A percentile compares a stretch with the other conserved stretches of the same genome.
These are phyloP conservation scores for Globisporangium canariense DNA, from an alignment of 352 stramenopile genomes.

Conservation along the genomic window DNA sequence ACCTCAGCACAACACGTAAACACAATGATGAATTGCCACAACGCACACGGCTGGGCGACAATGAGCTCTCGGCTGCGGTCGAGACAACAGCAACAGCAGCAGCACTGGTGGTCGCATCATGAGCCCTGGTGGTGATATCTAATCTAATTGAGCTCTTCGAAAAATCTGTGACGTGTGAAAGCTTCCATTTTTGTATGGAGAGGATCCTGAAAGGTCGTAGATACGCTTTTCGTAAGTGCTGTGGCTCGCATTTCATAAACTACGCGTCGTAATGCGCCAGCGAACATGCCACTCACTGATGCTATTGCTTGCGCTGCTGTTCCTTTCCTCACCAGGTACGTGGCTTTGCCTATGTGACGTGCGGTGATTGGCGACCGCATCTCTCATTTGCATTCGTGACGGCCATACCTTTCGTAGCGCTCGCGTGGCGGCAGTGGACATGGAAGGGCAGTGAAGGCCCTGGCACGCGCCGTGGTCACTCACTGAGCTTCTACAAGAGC, in stretches of 20 bases:
- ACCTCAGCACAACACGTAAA: not conserved
- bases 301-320: not conserved
- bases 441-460: slow-evolving; percentile 62
- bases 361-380: too few species aligned
- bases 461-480: slow-evolving; percentile 78
- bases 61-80: not conserved
- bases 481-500: slow-evolving; percentile 80
- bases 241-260: not conserved
- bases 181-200: not conserved
- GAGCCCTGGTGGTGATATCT: not conserved
- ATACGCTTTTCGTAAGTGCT: not conserved
- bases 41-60: not conserved
- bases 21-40: not conserved
- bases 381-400: not conserved
- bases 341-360: not conserved
- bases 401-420: not conserved
- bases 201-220: not conserved
- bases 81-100: not conserved
- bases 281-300: not conserved
- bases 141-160: not conserved
- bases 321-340: not conserved
- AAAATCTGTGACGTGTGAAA: slow-evolving; percentile 1
- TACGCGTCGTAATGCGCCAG: too few species aligned
- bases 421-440: slow-evolving; percentile 84
- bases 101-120: not conserved